These are phyloP conservation scores for Podila epigama DNA, from an alignment of 192 early-diverging fungal genomes.

Conservation along the genomic window DNA sequence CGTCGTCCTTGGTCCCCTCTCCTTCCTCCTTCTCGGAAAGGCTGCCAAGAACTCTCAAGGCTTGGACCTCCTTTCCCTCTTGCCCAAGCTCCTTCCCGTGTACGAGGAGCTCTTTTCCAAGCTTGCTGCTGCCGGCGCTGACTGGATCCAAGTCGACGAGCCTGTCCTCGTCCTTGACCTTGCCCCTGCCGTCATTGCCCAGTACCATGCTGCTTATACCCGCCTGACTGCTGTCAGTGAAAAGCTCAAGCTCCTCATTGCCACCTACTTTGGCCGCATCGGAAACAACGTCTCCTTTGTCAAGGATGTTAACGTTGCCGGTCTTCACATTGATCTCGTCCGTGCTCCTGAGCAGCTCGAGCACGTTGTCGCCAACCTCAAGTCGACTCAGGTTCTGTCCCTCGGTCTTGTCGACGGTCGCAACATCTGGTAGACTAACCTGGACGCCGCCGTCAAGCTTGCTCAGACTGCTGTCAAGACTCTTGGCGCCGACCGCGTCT, in stretches of 20 bases:
- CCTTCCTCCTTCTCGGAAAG: constrained; percentile 89
- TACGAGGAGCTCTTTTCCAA: constrained; percentile 80
- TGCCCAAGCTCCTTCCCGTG: constrained; percentile 79
- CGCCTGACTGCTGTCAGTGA: constrained; percentile 58
- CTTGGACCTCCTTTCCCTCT: constrained; percentile 79
- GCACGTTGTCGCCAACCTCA: constrained; percentile 66
- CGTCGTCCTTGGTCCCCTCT: constrained; percentile 91
- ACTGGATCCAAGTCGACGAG: constrained; percentile 89
- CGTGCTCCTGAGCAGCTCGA: constrained; percentile 85
- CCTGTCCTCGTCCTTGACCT: constrained; percentile 77
- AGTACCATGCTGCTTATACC: constrained; percentile 71
- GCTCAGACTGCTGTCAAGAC: constrained; percentile 71
- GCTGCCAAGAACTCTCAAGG: constrained; percentile 68
- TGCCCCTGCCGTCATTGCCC: constrained; percentile 52
- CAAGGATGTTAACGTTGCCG: constrained; percentile 79
- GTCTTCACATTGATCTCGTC: constrained; percentile 91
- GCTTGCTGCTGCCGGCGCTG: constrained; percentile 79
- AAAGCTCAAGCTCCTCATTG: constrained; percentile 76
- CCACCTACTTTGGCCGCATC: constrained; percentile 94
- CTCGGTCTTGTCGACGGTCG: constrained; percentile 95
- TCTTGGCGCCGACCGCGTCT: constrained; percentile 77
- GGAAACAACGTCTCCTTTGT: constrained; percentile 76
- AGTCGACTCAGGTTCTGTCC: constrained; percentile 77
- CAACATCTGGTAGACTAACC: constrained; percentile 97
- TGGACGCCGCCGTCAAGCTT: constrained; percentile 71